Conservation (phyloP, 208 protist genomes). For the Tritrichomonas foetus region DNA sequence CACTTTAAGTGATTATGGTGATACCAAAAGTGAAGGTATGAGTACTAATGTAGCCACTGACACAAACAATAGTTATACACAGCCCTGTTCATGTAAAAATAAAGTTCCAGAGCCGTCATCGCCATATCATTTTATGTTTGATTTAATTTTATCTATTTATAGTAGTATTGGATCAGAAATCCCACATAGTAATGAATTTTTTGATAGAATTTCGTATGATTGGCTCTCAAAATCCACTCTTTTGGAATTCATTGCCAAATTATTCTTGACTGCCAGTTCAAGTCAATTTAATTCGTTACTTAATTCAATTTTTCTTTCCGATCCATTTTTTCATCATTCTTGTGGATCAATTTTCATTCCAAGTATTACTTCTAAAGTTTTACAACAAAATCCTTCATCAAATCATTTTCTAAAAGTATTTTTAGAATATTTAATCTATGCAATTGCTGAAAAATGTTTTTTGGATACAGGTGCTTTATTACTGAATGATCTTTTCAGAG, state of each 20-base stretch:
- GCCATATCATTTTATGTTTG: neutral
- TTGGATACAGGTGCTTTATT: too few species aligned
- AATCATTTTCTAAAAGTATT: neutral
- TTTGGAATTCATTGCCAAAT: neutral
- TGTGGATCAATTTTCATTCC: neutral
- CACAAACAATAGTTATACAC: too few species aligned
- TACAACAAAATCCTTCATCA: neutral
- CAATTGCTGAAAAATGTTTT: neutral
- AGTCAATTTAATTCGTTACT: neutral
- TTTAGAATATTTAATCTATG: neutral
- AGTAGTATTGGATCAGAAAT: neutral
- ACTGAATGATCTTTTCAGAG: too few species aligned
- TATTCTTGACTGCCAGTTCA: neutral
- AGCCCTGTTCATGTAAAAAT: too few species aligned
- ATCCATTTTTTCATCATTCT: neutral
- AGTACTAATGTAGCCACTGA: too few species aligned
- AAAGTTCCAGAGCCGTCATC: too few species aligned
- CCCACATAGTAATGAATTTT: too few species aligned
- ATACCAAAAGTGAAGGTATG: too few species aligned
- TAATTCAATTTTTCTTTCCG: neutral
- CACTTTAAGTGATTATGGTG: too few species aligned
- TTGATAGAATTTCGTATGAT: neutral
- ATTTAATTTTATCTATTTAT: neutral
- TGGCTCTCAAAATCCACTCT: neutral
- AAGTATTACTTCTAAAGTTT: neutral